Conservation (phyloP, 305 asterid genomes). For the Rubia peregrina region DNA sequence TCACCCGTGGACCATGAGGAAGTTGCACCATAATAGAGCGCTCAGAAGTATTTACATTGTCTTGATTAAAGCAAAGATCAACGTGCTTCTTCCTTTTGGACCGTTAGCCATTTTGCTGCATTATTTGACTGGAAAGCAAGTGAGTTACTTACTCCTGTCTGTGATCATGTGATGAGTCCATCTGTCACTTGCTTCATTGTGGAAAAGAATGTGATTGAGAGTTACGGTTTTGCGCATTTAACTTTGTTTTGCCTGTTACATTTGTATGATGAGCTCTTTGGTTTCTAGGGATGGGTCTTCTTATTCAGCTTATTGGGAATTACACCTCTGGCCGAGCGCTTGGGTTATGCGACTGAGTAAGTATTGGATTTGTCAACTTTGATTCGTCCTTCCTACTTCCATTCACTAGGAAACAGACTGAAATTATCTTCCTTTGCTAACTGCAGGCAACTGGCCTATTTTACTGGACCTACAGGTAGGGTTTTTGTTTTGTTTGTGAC, state of each 20-base stretch:
- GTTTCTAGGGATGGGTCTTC: slow-evolving; percentile 72
- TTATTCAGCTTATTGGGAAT: slow-evolving; percentile 85
- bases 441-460: slow-evolving; percentile 82
- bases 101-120: slow-evolving; percentile 75
- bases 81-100: slow-evolving; percentile 84
- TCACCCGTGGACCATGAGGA: slow-evolving; percentile 43
- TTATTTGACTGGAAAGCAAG: slow-evolving; percentile 64
- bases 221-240: neutral
- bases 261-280: slow-evolving; percentile 3
- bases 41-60: slow-evolving; percentile 67
- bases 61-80: slow-evolving; percentile 76
- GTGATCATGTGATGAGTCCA: neutral
- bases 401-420: slow-evolving; percentile 17
- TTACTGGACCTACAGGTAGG: slow-evolving; percentile 84
- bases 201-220: slow-evolving; percentile 13
- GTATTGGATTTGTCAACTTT: slow-evolving; percentile 20
- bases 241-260: slow-evolving; percentile 8
- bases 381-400: slow-evolving; percentile 3
- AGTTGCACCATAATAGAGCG: slow-evolving; percentile 40
- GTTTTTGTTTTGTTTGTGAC: neutral
- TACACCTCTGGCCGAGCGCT: slow-evolving; percentile 90
- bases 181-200: slow-evolving; percentile 14
- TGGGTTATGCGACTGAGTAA: slow-evolving; percentile 95
- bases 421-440: slow-evolving; percentile 9
- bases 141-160: slow-evolving; percentile 29